phyloP scores from a whole-genome alignment of 2,329 filamentous ascomycete species.

The Clonostachys byssicola region DNA sequence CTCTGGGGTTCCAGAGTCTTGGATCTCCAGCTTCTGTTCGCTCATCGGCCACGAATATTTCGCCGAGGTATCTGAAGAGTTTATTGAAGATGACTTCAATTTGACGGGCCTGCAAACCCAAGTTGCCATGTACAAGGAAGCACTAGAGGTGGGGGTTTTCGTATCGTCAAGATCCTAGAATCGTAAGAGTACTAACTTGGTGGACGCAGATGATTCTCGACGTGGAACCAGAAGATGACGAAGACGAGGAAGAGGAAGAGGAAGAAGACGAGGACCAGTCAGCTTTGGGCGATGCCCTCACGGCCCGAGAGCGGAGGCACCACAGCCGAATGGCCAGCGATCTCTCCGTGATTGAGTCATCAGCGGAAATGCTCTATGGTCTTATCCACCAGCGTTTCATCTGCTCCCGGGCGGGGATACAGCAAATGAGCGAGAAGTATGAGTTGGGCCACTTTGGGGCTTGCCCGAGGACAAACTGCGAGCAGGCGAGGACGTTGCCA shows the following conservation, averaged over 20 bases:
- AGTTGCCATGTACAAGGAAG: slow-evolving; percentile 98
- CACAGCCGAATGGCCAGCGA: slow-evolving; percentile 85
- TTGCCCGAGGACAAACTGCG: slow-evolving; percentile 92
- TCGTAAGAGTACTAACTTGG: not conserved
- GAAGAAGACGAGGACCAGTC: slow-evolving; percentile 70
- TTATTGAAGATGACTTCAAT: slow-evolving; percentile 99
- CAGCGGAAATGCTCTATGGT: slow-evolving; percentile 96
- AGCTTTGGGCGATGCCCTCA: slow-evolving; percentile 53
- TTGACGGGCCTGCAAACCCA: slow-evolving; percentile 91
- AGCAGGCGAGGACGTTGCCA: slow-evolving; percentile 83
- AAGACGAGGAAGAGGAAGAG: slow-evolving; percentile 81
- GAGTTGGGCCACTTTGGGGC: slow-evolving; percentile 93
- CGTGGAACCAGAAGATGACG: slow-evolving; percentile 91
- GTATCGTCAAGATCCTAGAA: not conserved
- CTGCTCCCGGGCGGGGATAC: slow-evolving; percentile 90
- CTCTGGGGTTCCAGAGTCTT: slow-evolving; percentile 72
- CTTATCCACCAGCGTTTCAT: slow-evolving; percentile 99
- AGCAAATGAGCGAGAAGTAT: slow-evolving; percentile 99
- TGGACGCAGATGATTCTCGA: slow-evolving; percentile 81
- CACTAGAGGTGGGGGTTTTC: slow-evolving; percentile 62
- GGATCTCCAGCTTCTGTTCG: slow-evolving; percentile 97
- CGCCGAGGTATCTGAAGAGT: slow-evolving; percentile 96
- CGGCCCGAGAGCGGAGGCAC: slow-evolving; percentile 66
- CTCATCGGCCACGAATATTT: slow-evolving; percentile 98
- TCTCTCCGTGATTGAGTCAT: slow-evolving; percentile 91